Percentiles rank a stretch among this genome's conserved stretches.
Evolutionary conservation across 169 alveolate genomes (phyloP).

Genomic region (Pseudocohnilembus persalinus): DNA sequence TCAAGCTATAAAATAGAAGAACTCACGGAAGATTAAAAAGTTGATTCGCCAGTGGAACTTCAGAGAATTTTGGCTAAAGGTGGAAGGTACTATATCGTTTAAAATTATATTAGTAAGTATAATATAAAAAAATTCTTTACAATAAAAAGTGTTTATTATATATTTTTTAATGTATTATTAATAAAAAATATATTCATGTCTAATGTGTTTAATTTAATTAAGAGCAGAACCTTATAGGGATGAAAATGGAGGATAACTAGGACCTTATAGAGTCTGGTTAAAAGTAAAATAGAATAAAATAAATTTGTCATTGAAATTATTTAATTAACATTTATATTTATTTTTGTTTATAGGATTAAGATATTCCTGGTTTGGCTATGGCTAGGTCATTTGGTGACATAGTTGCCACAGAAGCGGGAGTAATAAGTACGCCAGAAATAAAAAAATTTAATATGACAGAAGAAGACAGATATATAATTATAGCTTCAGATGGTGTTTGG

Average conservation of each 20-base stretch:
- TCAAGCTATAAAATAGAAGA: constrained; percentile 21
- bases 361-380: constrained; percentile 84
- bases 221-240: constrained; percentile 60
- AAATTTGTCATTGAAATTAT: constrained; percentile 13
- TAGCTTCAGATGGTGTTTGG: constrained; percentile 84
- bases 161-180: too few relatives aligned
- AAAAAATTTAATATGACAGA: constrained; percentile 36
- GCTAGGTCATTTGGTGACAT: constrained; percentile 81
- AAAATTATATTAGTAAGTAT: too few relatives aligned
- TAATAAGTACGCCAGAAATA: constrained; percentile 71
- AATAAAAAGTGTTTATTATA: too few relatives aligned
- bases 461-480: constrained; percentile 67
- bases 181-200: too few relatives aligned
- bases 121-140: too few relatives aligned
- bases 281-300: constrained; percentile 29
- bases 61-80: constrained; percentile 61
- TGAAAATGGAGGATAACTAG: constrained; percentile 51
- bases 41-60: constrained; percentile 71
- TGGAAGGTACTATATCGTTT: too few relatives aligned
- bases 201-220: too few relatives aligned
- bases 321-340: too few relatives aligned
- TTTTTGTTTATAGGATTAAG: constrained; percentile 46
- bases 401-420: constrained; percentile 78
- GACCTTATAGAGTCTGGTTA: constrained; percentile 75
- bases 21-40: constrained; percentile 79